A percentile compares a stretch with the other conserved stretches of the same genome.
Conservation (phyloP, 495 filamentous ascomycete genomes). For the Penicillium dipodomyicola region DNA sequence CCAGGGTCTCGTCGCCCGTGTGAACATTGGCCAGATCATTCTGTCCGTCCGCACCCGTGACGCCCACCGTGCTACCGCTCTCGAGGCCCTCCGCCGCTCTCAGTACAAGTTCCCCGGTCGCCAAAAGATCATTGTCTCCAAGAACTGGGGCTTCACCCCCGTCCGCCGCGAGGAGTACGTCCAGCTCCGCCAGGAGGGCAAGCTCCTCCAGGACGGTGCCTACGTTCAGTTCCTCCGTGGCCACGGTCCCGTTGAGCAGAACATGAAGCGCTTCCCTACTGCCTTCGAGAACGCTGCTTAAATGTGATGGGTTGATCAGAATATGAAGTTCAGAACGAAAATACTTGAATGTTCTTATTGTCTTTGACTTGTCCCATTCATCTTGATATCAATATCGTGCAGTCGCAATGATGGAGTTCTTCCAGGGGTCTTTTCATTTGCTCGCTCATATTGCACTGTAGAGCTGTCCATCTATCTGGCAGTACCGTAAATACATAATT, state of each 20-base stretch:
- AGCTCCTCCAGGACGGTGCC: slow-evolving; percentile 91
- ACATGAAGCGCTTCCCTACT: slow-evolving; percentile 89
- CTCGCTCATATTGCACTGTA: slow-evolving; percentile 1
- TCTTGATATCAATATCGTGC: slow-evolving; percentile 30
- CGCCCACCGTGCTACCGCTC: slow-evolving; percentile 79
- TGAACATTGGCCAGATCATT: slow-evolving; percentile 98
- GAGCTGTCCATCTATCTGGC: not conserved
- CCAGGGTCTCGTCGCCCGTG: slow-evolving; percentile 93
- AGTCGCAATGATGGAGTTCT: slow-evolving; percentile 31
- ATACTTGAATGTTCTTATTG: slow-evolving; percentile 30
- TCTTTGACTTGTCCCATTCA: slow-evolving; percentile 18
- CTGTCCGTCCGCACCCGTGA: slow-evolving; percentile 94
- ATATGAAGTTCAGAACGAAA: slow-evolving; percentile 34
- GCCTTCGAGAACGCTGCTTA: slow-evolving; percentile 67
- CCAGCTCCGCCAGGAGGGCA: slow-evolving; percentile 83
- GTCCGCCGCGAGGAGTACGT: slow-evolving; percentile 96
- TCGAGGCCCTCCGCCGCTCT: slow-evolving; percentile 94
- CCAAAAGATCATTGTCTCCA: slow-evolving; percentile 99
- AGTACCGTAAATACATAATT: not conserved
- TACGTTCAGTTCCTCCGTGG: slow-evolving; percentile 98
- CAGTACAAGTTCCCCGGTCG: slow-evolving; percentile 99
- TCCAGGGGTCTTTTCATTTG: slow-evolving; percentile 24
- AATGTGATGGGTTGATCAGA: slow-evolving; percentile 34
- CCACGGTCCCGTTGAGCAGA: slow-evolving; percentile 78
- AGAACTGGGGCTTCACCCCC: slow-evolving; percentile 99